Evolutionary conservation across 2,329 filamentous ascomycete species (phyloP).

Genomic region (Colletotrichum lini): DNA sequence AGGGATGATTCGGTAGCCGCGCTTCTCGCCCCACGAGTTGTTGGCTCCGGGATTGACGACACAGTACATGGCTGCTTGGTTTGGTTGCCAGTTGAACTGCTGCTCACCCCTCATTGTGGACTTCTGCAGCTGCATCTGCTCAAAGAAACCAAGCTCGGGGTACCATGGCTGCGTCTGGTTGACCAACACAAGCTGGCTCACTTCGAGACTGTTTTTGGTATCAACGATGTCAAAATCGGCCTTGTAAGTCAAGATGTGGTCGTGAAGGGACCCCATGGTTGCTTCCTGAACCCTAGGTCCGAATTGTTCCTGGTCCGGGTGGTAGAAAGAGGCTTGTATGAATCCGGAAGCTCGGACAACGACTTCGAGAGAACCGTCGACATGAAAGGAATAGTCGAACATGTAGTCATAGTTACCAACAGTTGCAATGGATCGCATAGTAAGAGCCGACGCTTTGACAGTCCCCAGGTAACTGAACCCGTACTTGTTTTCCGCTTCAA

Average conservation of each 20-base stretch:
- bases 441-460: conserved; percentile 51
- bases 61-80: conserved; percentile 59
- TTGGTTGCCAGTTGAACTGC: conserved; percentile 56
- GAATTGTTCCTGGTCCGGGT: conserved; percentile 51
- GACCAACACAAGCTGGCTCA: conserved; percentile 51
- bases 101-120: conserved; percentile 46
- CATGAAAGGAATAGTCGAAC: conserved; percentile 54
- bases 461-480: conserved; percentile 51
- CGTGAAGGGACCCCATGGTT: conserved; percentile 54
- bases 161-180: conserved; percentile 54
- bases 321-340: conserved; percentile 53
- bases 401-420: conserved; percentile 62
- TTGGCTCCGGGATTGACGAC: conserved; percentile 61
- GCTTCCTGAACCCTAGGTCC: conserved; percentile 53
- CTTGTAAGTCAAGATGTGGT: conserved; percentile 58
- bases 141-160: conserved; percentile 53
- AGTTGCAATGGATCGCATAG: conserved; percentile 46
- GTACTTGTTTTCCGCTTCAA: conserved; percentile 45
- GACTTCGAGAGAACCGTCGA: conserved; percentile 57
- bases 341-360: conserved; percentile 57
- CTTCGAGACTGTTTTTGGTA: conserved; percentile 53
- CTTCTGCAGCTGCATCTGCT: conserved; percentile 50
- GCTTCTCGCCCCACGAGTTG: conserved; percentile 73
- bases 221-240: conserved; percentile 57
- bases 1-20: conserved; percentile 97